A percentile compares a stretch with the other conserved stretches of the same genome.
Conservation (phyloP, 1,284 basidiomycete genomes). For the Tilletiopsis washingtonensis region DNA sequence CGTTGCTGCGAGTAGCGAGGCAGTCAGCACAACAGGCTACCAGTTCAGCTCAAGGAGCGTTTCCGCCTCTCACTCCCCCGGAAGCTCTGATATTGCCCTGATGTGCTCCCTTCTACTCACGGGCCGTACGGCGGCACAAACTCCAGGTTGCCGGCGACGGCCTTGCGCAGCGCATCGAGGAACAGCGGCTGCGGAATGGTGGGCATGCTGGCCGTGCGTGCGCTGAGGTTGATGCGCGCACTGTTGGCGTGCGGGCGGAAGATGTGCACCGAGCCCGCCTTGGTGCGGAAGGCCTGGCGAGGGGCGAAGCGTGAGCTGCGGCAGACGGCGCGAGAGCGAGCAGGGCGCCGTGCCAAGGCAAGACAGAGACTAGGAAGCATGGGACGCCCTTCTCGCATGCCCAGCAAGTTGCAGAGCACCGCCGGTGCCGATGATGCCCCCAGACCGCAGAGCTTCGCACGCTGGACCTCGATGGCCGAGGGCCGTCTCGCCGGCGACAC, state of each 20-base stretch:
- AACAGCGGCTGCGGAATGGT: slow-evolving; percentile 29
- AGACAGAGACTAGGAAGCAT: too few species aligned
- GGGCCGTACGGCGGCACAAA: slow-evolving; percentile 43
- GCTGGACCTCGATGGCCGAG: too few species aligned
- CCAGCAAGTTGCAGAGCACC: too few species aligned
- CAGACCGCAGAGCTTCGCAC: too few species aligned
- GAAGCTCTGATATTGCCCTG: too few species aligned
- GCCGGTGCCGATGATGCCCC: too few species aligned
- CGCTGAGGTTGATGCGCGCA: slow-evolving; percentile 39
- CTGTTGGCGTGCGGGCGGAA: slow-evolving; percentile 48
- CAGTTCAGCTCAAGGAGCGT: neutral
- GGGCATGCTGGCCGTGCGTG: slow-evolving; percentile 42
- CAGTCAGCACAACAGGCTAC: neutral
- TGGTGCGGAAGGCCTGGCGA: slow-evolving; percentile 38
- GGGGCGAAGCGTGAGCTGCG: too few species aligned
- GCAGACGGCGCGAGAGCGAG: too few species aligned
- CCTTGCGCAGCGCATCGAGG: slow-evolving; percentile 35
- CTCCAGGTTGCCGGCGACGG: slow-evolving; percentile 46
- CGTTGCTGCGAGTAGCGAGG: slow-evolving; percentile 16
- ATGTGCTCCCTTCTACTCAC: neutral
- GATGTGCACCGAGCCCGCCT: slow-evolving; percentile 34
- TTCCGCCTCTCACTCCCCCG: too few species aligned
- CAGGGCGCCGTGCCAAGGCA: too few species aligned
- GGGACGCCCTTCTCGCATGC: too few species aligned
- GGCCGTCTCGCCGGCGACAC: too few species aligned